A percentile compares a stretch with the other conserved stretches of the same genome.
These are phyloP conservation scores for Starmerella stellata DNA, from an alignment of 805 yeast species.

Conservation along the genomic window DNA sequence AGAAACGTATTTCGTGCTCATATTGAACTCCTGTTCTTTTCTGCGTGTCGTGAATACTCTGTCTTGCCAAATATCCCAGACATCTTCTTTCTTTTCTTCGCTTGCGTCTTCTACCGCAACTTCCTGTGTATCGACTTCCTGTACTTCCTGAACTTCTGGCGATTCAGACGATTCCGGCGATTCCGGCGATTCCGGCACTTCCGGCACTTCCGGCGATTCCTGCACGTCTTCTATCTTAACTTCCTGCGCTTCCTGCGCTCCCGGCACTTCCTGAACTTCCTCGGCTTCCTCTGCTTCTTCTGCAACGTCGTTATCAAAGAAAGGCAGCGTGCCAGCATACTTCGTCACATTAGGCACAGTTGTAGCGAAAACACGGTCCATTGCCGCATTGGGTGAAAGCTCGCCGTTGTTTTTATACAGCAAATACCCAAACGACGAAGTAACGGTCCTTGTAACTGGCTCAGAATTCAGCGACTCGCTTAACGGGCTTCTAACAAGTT, in stretches of 20 bases:
- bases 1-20: conserved; percentile 6
- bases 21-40: conserved; percentile 3
- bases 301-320: conserved; percentile 12
- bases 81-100: background rate
- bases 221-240: background rate
- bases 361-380: conserved; percentile 13
- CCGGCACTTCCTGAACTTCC: background rate
- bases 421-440: conserved; percentile 21
- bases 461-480: background rate
- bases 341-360: conserved; percentile 6
- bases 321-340: conserved; percentile 17
- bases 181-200: background rate
- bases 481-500: background rate
- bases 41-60: conserved; percentile 3
- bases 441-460: conserved; percentile 13
- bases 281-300: conserved; percentile 7
- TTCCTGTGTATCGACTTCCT: background rate
- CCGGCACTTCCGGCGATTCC: background rate
- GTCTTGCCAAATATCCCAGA: background rate
- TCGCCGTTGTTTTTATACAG: conserved; percentile 14
- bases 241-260: background rate
- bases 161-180: background rate
- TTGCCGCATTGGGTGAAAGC: conserved; percentile 10
- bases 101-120: background rate
- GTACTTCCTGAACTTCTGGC: background rate